These are phyloP conservation scores for Emmonsia crescens DNA, from an alignment of 2,329 filamentous ascomycete species.

Conservation along the genomic window DNA sequence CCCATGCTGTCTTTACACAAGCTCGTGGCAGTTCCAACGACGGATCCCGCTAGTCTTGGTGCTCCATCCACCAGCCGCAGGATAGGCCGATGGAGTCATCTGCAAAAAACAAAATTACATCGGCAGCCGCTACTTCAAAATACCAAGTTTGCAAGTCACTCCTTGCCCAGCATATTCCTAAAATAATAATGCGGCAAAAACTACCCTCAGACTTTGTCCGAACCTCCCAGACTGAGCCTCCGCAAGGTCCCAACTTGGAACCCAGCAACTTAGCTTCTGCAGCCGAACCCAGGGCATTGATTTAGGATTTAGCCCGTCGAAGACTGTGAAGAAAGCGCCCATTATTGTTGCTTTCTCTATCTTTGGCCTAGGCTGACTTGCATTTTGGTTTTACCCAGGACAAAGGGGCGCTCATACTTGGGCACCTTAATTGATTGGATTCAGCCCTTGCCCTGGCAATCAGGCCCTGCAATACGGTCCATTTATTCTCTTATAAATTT, in stretches of 20 bases:
- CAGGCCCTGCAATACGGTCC: neutral
- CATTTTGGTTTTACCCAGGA: neutral
- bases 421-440: neutral
- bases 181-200: constrained; percentile 1
- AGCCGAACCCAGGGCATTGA: constrained; percentile 1
- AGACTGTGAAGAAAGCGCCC: neutral
- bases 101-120: neutral
- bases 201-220: neutral
- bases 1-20: neutral
- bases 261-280: neutral
- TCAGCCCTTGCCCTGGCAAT: neutral
- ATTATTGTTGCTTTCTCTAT: neutral
- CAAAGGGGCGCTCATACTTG: neutral
- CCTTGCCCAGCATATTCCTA: neutral
- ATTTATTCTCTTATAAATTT: neutral
- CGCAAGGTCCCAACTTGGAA: neutral
- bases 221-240: neutral
- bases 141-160: constrained; percentile 2
- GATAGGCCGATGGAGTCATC: neutral
- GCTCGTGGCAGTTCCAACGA: constrained; percentile 4
- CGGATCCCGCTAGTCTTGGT: neutral
- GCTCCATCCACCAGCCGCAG: neutral
- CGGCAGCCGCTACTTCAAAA: neutral
- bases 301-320: neutral
- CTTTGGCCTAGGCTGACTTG: neutral